Evolutionary conservation across 148 eudicot genomes (phyloP).

Genomic region (Rhododendron vialii): DNA sequence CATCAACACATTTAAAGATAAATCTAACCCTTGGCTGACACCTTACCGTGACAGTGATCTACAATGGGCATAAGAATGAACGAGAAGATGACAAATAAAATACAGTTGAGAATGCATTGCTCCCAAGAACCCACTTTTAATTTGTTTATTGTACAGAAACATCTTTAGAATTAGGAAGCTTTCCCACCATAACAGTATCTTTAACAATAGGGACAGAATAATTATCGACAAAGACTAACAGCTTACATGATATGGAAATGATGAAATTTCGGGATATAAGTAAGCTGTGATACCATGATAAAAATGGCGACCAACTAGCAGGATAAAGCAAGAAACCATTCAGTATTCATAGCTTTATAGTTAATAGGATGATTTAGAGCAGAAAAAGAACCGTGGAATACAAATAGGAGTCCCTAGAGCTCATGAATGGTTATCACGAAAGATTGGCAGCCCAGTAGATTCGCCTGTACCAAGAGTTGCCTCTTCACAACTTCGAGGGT

Average conservation of each 20-base stretch:
- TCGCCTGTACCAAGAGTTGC: neutral
- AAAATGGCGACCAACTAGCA: neutral
- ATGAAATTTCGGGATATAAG: neutral
- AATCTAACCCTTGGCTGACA: neutral
- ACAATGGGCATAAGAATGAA: neutral
- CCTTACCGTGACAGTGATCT: neutral
- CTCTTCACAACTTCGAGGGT: neutral
- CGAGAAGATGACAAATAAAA: neutral
- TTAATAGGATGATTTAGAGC: neutral
- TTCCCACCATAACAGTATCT: neutral
- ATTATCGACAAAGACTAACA: neutral
- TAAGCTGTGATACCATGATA: neutral
- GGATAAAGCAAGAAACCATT: neutral
- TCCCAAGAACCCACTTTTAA: neutral
- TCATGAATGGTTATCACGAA: neutral
- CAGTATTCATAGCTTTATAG: neutral
- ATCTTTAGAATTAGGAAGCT: neutral
- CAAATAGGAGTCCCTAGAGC: neutral
- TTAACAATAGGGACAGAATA: neutral
- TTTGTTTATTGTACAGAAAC: neutral
- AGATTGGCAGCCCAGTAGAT: neutral
- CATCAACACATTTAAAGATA: neutral
- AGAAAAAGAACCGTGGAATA: neutral
- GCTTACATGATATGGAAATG: neutral
- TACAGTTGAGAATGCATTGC: neutral